Evolutionary conservation across 768 basidiomycete species (phyloP), one percentile per base, ranked within the genome.

Genomic region (Podaxis sp.): DNA sequence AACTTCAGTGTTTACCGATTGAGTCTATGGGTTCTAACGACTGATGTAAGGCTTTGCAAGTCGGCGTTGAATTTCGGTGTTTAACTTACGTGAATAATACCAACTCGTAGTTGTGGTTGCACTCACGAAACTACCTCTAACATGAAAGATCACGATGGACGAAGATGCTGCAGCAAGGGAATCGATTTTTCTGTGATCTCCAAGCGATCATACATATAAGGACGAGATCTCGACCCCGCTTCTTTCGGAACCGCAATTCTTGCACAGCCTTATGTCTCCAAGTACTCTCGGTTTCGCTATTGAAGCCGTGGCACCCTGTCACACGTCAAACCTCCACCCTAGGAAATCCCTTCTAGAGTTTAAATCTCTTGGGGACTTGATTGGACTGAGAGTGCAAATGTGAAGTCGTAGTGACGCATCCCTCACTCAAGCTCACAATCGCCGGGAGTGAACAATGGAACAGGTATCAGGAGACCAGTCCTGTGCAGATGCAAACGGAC

Each of bases 201-300:
- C 49, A 50, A 28, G 49, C 49, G 26, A 20, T 50, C 41, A 11
- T 3, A 50, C 49, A 50, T 28, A 6, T 12, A 24, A 12, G n/a
- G 44, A 7, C 20, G 24, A 17, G 56, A 44, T 44, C 40, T 60
- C 60, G 17, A 51, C 20, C 64, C 72, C 72, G 72, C 65, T 68
- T 62, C 65, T 68, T 69, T 74, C 71, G 72, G 71, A 70, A 66
- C 69, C 71, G 70, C 66, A 60, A 48, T 49, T 49, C 40, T 17
- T 56, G 44, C 60, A 56, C 60, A 62, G 54, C 60, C 60, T 49
- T 56, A 38, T 37, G 54, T 50, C 60, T 56, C 54, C n/a, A 62
- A 56, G 46, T 46, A 37, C 41, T 37, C 58, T 59, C 58, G 58
- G 48, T 59, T 57, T 59, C 36, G 46, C 26, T 59, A 59, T 38